phyloP scores from a whole-genome alignment of 345 rosid species.

The Eucalyptus virginea region DNA sequence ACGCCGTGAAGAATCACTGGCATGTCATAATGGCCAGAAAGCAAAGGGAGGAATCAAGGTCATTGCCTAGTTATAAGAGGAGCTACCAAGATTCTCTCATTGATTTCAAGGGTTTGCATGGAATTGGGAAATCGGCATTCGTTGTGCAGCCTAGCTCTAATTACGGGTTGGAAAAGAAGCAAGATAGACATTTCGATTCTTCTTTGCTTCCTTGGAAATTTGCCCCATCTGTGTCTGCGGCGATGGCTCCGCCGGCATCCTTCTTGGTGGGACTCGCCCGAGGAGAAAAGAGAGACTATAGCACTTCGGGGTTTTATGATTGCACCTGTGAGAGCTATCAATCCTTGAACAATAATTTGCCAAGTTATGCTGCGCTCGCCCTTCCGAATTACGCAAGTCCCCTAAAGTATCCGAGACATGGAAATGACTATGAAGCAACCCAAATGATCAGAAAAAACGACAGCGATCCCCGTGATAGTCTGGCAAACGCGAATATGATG shows the following conservation, averaged over 20 bases:
- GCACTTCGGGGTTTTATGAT: neutral
- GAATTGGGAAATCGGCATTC: neutral
- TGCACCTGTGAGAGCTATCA: neutral
- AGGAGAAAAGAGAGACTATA: neutral
- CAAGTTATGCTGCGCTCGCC: neutral
- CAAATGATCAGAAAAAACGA: neutral
- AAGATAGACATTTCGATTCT: neutral
- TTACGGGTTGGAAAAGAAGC: neutral
- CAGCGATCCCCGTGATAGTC: neutral
- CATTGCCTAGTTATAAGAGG: neutral
- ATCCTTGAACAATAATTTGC: neutral
- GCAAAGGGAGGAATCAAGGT: constrained; percentile 25
- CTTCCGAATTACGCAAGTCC: neutral
- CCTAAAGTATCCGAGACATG: neutral
- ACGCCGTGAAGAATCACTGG: constrained; percentile 55
- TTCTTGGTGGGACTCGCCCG: neutral
- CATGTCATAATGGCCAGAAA: constrained; percentile 52
- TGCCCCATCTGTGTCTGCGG: neutral
- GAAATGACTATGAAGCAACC: neutral
- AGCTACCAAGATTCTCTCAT: neutral
- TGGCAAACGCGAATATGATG: neutral
- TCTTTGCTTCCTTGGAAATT: constrained; percentile 20
- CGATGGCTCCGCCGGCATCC: neutral
- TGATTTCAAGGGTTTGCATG: neutral
- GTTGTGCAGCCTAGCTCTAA: neutral